Percentiles rank a stretch among this genome's conserved stretches.
phyloP scores from a whole-genome alignment of 2,329 filamentous ascomycete genomes.

The Xylaria sp. region DNA sequence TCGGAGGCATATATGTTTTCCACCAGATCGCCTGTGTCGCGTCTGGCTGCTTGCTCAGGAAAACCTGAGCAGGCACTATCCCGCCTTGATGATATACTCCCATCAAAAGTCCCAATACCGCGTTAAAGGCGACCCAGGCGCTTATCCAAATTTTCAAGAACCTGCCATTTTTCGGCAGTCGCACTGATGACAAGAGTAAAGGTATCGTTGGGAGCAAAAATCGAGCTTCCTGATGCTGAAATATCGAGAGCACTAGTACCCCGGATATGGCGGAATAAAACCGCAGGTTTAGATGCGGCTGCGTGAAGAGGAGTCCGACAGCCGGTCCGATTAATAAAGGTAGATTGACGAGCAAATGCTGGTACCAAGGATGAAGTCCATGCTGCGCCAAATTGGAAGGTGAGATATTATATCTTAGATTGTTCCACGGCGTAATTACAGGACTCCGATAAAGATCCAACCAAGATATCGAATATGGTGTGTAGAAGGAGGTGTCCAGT shows the following conservation, averaged over 20 bases:
- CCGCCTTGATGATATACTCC: conserved; percentile 86
- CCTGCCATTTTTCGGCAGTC: conserved; percentile 66
- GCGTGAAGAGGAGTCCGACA: conserved; percentile 66
- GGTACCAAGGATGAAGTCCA: conserved; percentile 81
- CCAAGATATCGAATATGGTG: conserved; percentile 70
- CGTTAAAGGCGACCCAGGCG: conserved; percentile 76
- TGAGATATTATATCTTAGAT: conserved; percentile 78
- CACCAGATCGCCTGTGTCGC: conserved; percentile 80
- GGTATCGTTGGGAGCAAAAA: conserved; percentile 81
- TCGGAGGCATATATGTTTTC: conserved; percentile 86
- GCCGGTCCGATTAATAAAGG: conserved; percentile 78
- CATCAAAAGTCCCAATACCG: conserved; percentile 75
- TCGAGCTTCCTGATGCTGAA: conserved; percentile 82
- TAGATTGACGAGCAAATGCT: conserved; percentile 77
- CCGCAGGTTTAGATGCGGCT: conserved; percentile 67
- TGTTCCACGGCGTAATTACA: conserved; percentile 80
- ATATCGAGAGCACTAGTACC: conserved; percentile 74
- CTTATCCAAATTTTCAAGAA: conserved; percentile 65
- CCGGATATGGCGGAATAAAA: conserved; percentile 80
- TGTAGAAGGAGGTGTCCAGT: conserved; percentile 88
- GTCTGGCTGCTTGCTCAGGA: conserved; percentile 75
- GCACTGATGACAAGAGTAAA: conserved; percentile 78
- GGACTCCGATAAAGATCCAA: conserved; percentile 70
- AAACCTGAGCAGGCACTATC: conserved; percentile 78
- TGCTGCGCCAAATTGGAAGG: conserved; percentile 77